These are phyloP conservation scores for Lomentospora prolificans DNA, from an alignment of 2,329 filamentous ascomycete genomes.

Conservation along the genomic window DNA sequence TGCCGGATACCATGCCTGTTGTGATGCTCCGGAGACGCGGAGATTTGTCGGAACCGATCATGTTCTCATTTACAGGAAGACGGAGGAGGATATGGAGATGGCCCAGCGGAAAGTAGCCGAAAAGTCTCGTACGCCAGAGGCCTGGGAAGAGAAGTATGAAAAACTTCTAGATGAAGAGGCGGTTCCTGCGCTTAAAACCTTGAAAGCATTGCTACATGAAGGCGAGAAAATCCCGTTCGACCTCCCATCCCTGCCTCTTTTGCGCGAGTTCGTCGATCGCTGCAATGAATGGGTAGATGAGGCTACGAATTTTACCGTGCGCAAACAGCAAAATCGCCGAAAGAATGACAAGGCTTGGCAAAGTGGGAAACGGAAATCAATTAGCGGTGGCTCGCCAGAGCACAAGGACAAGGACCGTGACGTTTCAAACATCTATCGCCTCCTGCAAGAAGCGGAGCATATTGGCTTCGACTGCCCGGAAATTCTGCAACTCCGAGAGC, in stretches of 20 bases:
- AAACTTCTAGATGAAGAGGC: constrained; percentile 74
- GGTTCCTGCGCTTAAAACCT: constrained; percentile 73
- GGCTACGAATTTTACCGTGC: constrained; percentile 88
- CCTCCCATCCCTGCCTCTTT: constrained; percentile 67
- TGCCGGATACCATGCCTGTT: constrained; percentile 72
- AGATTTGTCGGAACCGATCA: constrained; percentile 64
- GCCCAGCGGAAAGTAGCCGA: constrained; percentile 71
- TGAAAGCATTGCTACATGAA: constrained; percentile 78
- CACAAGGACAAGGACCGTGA: constrained; percentile 65
- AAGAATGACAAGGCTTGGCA: constrained; percentile 89
- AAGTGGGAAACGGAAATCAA: constrained; percentile 60
- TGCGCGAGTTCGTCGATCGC: constrained; percentile 85
- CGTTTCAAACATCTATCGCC: constrained; percentile 75
- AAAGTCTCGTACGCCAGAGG: constrained; percentile 74
- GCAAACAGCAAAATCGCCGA: constrained; percentile 93
- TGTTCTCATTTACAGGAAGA: constrained; percentile 65
- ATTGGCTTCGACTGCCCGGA: constrained; percentile 92
- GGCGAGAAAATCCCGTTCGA: constrained; percentile 94
- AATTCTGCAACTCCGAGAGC: constrained; percentile 75
- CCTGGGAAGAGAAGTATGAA: constrained; percentile 85
- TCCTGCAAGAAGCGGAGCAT: constrained; percentile 73
- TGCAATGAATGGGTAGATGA: constrained; percentile 98
- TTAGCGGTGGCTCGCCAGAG: constrained; percentile 46
- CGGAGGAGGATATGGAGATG: constrained; percentile 57
- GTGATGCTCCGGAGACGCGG: constrained; percentile 55